phyloP scores from a whole-genome alignment of 257 asterid genomes.

The Capsicum pubescens region DNA sequence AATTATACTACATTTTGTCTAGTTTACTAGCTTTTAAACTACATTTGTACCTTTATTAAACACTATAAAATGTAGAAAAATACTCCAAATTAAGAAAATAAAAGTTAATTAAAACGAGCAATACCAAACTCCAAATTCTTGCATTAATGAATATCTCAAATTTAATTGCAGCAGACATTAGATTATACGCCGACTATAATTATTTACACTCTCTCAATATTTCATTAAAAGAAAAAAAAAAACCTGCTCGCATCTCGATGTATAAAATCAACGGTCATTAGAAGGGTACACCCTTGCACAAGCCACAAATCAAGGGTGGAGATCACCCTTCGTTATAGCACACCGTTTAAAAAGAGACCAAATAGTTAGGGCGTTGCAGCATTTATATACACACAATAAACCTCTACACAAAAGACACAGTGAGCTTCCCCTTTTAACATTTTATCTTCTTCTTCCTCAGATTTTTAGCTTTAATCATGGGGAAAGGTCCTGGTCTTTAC shows the following conservation, averaged over 20 bases:
- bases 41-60: neutral
- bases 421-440: neutral
- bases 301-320: conserved; percentile 34
- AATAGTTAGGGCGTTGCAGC: conserved; percentile 56
- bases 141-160: neutral
- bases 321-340: conserved; percentile 32
- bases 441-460: conserved; percentile 18
- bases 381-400: conserved; percentile 15
- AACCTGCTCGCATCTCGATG: conserved; percentile 39
- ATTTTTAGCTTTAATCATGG: conserved; percentile 51
- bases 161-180: neutral
- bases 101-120: neutral
- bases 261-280: conserved; percentile 47
- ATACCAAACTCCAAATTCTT: neutral
- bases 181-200: neutral
- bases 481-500: conserved; percentile 94
- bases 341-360: conserved; percentile 35
- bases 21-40: neutral
- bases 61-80: neutral
- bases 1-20: neutral
- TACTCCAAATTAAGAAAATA: neutral
- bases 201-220: neutral
- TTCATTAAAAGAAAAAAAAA: neutral
- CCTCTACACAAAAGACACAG: neutral
- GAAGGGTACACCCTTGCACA: neutral